These are phyloP conservation scores for Xylaria sp. DNA, from an alignment of 2,329 filamentous ascomycete species.

Conservation along the genomic window DNA sequence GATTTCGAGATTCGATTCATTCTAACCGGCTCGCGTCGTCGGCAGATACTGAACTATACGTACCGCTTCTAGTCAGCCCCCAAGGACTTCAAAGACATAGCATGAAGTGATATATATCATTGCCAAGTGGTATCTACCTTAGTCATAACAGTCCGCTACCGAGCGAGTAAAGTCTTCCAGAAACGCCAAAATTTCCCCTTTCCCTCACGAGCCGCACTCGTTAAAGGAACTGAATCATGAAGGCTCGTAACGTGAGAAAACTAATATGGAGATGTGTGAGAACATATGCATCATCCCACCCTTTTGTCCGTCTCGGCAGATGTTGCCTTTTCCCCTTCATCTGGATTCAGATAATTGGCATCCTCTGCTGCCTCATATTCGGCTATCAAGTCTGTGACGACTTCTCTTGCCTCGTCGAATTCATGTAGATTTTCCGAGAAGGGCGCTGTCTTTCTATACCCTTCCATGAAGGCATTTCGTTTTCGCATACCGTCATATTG, in stretches of 20 bases:
- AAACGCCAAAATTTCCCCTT: conserved; percentile 39
- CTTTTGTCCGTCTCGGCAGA: conserved; percentile 61
- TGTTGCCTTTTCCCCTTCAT: conserved; percentile 58
- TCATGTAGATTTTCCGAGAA: conserved; percentile 91
- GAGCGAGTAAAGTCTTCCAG: conserved; percentile 21
- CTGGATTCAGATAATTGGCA: conserved; percentile 85
- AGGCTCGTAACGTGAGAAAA: neutral
- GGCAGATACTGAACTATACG: neutral
- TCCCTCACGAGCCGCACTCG: conserved; percentile 40
- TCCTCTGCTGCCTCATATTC: conserved; percentile 97
- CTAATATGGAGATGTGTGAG: neutral
- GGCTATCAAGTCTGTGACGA: conserved; percentile 86
- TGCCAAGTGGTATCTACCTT: conserved; percentile 30
- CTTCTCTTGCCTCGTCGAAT: conserved; percentile 92
- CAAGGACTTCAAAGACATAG: neutral
- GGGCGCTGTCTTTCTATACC: conserved; percentile 93
- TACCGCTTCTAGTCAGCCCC: neutral
- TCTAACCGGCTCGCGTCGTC: neutral
- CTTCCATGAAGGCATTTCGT: conserved; percentile 94
- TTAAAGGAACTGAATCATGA: neutral
- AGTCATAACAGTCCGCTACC: conserved; percentile 15
- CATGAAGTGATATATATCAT: conserved; percentile 23
- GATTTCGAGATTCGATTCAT: neutral
- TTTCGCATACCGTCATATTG: conserved; percentile 96
- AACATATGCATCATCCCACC: conserved; percentile 42